phyloP scores from a whole-genome alignment of 345 rosid genomes.

The Pugionium cornutum region DNA sequence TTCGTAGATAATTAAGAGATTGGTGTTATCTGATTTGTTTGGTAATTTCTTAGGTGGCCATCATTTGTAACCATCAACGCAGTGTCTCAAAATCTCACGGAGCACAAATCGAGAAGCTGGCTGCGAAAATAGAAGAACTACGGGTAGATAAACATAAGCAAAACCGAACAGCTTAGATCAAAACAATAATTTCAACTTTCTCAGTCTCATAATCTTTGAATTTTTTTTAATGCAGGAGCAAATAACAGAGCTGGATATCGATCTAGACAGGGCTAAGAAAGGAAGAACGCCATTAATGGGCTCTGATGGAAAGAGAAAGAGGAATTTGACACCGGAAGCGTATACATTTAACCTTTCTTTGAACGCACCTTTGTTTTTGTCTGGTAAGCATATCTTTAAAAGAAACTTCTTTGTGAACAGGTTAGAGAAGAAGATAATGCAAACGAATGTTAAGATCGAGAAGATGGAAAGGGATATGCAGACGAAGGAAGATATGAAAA shows the following conservation, averaged over 20 bases:
- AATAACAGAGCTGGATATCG: neutral
- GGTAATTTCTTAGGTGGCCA: slow-evolving; percentile 57
- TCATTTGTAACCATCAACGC: slow-evolving; percentile 95
- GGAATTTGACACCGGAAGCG: slow-evolving; percentile 76
- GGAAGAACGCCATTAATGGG: slow-evolving; percentile 77
- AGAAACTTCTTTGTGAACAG: slow-evolving; percentile 40
- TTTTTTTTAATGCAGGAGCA: neutral
- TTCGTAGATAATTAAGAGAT: neutral
- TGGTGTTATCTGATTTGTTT: neutral
- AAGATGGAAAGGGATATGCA: slow-evolving; percentile 71
- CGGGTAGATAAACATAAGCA: slow-evolving; percentile 40
- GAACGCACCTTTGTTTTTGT: neutral
- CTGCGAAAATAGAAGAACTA: slow-evolving; percentile 18
- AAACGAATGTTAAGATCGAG: slow-evolving; percentile 59
- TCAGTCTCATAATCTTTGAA: neutral
- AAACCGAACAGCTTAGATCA: neutral
- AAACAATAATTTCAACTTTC: neutral
- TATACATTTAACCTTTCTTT: slow-evolving; percentile 40
- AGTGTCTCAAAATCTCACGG: slow-evolving; percentile 70
- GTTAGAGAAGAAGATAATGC: slow-evolving; percentile 64
- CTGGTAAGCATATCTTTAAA: slow-evolving; percentile 9
- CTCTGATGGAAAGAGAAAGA: slow-evolving; percentile 81
- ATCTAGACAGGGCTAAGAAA: slow-evolving; percentile 75
- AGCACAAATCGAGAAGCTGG: slow-evolving; percentile 29
- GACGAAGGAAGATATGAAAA: slow-evolving; percentile 82